A percentile compares a stretch with the other conserved stretches of the same genome.
These are phyloP conservation scores for Beta vulgaris DNA, from an alignment of 148 eudicot genomes.

Conservation along the genomic window DNA sequence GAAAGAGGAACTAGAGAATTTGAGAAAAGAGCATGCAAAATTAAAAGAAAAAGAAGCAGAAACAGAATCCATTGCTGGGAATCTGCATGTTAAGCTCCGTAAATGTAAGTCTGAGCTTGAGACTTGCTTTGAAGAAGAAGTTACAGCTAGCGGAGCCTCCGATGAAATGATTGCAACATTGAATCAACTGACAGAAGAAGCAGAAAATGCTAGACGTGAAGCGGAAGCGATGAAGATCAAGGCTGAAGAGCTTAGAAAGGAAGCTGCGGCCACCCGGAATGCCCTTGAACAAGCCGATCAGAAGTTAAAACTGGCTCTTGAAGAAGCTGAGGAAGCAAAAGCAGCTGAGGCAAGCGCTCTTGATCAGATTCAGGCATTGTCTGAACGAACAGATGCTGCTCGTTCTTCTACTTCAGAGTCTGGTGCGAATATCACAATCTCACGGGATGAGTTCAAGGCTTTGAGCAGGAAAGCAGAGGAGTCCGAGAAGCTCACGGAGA, in stretches of 20 bases:
- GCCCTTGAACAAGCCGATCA: slow-evolving; percentile 59
- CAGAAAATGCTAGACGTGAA: slow-evolving; percentile 47
- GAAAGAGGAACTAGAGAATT: slow-evolving; percentile 56
- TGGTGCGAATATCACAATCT: slow-evolving; percentile 57
- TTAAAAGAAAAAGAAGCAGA: slow-evolving; percentile 70
- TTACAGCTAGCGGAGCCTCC: slow-evolving; percentile 49
- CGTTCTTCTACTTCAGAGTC: slow-evolving; percentile 72
- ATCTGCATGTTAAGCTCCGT: slow-evolving; percentile 66
- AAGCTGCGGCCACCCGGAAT: slow-evolving; percentile 48
- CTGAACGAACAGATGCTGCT: slow-evolving; percentile 56
- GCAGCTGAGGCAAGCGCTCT: slow-evolving; percentile 53
- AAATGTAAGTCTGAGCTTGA: slow-evolving; percentile 75
- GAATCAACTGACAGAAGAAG: slow-evolving; percentile 54
- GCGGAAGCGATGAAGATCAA: slow-evolving; percentile 49
- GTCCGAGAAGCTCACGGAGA: slow-evolving; percentile 55
- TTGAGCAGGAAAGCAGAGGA: slow-evolving; percentile 75
- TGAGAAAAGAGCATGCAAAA: slow-evolving; percentile 64
- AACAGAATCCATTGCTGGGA: slow-evolving; percentile 71
- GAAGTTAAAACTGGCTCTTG: slow-evolving; percentile 45
- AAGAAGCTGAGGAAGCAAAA: slow-evolving; percentile 79
- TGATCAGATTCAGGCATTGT: slow-evolving; percentile 47
- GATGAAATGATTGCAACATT: slow-evolving; percentile 59
- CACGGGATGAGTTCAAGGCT: slow-evolving; percentile 65
- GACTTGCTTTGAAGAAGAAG: slow-evolving; percentile 52
- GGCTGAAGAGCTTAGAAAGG: slow-evolving; percentile 63